A percentile compares a stretch with the other conserved stretches of the same genome.
Evolutionary conservation across 768 basidiomycete species (phyloP).

Genomic region (Gloeopeniophorella convolvens): DNA sequence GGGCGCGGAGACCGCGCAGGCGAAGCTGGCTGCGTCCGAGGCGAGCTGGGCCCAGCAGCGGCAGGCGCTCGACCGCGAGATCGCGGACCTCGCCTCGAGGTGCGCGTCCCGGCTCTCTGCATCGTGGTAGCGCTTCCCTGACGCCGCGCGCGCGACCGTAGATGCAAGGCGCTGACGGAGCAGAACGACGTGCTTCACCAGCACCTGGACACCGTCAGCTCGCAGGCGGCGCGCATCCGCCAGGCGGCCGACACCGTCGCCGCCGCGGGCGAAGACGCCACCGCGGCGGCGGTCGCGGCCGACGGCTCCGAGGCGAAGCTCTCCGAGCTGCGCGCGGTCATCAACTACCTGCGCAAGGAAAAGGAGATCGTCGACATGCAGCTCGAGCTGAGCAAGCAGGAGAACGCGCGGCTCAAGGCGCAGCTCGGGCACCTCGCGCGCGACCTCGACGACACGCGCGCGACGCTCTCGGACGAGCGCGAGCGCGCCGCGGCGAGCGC

Average conservation of each 20-base stretch:
- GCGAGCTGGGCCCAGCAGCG: constrained; percentile 77
- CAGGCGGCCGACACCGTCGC: constrained; percentile 55
- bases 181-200: constrained; percentile 77
- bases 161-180: constrained; percentile 63
- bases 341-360: constrained; percentile 80
- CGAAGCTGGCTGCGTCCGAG: constrained; percentile 66
- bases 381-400: constrained; percentile 72
- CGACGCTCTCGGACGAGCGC: constrained; percentile 73
- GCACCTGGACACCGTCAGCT: constrained; percentile 78
- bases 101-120: constrained; percentile 27
- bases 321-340: constrained; percentile 68
- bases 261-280: constrained; percentile 37
- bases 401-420: constrained; percentile 64
- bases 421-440: constrained; percentile 71
- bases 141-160: too few species aligned
- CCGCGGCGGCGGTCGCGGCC: too few species aligned
- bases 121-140: constrained; percentile 1
- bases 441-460: constrained; percentile 61
- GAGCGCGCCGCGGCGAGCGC: constrained; percentile 67
- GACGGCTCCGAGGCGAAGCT: constrained; percentile 58
- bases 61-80: constrained; percentile 70
- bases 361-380: constrained; percentile 90
- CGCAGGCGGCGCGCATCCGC: constrained; percentile 75
- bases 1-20: constrained; percentile 65
- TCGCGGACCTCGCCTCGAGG: constrained; percentile 66